Base-by-base conservation (phyloP, 768 basidiomycete genomes). In the Tricholoma bakamatsutake region DNA sequence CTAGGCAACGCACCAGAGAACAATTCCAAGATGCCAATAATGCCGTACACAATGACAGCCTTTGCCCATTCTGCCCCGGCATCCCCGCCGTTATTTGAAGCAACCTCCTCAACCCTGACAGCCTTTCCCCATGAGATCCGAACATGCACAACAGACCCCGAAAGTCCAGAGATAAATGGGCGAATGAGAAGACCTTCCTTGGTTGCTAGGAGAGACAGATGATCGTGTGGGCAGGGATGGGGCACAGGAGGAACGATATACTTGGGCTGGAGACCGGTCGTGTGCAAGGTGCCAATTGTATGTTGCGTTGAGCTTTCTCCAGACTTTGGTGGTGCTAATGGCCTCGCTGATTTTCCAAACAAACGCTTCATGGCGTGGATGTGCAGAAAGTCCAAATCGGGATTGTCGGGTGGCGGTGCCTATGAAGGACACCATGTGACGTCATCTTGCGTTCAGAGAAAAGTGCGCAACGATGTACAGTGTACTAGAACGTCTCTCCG, bases 151-250 rank as follows among this genome's bases (percentile, higher is more conserved):
- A 70, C 67, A 8, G 71, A 60, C 24, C 50, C 55, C 57, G 47
- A 61, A 43, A 61, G 61, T 45, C 58, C 73, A 33, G 70, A 61
- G 18, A 73, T 57, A 62, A 82, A 79, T 18, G 85, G 87, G 43
- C 83, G 77, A 52, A 93, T 72, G 50, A 89, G 64, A n/a, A 93
- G 76, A 4, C 88, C 90, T 7, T 80, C 75, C 15, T 73, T 69
- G 1, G 85, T 79, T 3, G 76, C 77, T 39, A 85, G 64, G 31
- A 92, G 58, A n/a, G 80, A 80, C 40, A 93, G 80, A 57, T 83
- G 76, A 46, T 85, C 81, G 64, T 90, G 73, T 6, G 90, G 87
- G 61, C 79, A 80, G 27, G 88, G 88, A 66, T 90, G 87, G n/a
- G 85, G 85, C 12, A 86, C 69, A 2, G 89, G 79, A 8, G 89